These are phyloP conservation scores for Lactarius indigo DNA, from an alignment of 768 basidiomycete genomes.

Conservation along the genomic window DNA sequence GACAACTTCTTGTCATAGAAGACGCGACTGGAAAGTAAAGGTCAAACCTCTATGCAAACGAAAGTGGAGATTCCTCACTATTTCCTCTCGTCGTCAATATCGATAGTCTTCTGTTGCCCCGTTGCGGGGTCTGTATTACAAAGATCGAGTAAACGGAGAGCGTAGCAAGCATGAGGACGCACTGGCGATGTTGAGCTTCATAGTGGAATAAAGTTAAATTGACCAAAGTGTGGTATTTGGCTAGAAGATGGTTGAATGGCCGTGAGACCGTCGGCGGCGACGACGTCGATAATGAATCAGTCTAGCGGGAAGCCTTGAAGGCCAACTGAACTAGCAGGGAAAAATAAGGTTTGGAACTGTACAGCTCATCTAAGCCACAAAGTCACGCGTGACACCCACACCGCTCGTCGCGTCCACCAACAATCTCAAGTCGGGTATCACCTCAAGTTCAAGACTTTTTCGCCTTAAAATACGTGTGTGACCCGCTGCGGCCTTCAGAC, in stretches of 20 bases:
- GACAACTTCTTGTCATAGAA: constrained; percentile 98
- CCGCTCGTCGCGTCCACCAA: constrained; percentile 31
- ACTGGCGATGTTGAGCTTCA: constrained; percentile 99
- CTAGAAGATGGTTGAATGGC: constrained; percentile 31
- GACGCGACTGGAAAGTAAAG: constrained; percentile 58
- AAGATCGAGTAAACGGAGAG: neutral
- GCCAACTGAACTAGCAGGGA: constrained; percentile 27
- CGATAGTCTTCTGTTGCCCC: constrained; percentile 94
- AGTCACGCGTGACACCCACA: constrained; percentile 34
- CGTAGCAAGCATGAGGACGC: constrained; percentile 35
- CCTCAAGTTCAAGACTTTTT: constrained; percentile 42
- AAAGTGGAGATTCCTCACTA: constrained; percentile 46
- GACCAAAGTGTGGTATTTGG: constrained; percentile 7
- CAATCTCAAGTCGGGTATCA: constrained; percentile 23
- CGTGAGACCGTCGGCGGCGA: constrained; percentile 44
- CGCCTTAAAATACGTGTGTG: constrained; percentile 38
- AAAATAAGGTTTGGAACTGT: constrained; percentile 59
- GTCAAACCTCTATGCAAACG: constrained; percentile 5
- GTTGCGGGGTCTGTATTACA: constrained; percentile 81
- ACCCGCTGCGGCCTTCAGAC: constrained; percentile 12
- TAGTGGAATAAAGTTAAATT: constrained; percentile 40
- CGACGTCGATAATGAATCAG: constrained; percentile 38
- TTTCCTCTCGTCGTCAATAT: constrained; percentile 88
- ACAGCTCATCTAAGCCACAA: constrained; percentile 44
- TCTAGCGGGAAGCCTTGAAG: neutral